A percentile compares a stretch with the other conserved stretches of the same genome.
phyloP scores from a whole-genome alignment of 805 yeast genomes.

The Lachancea kluyveri region DNA sequence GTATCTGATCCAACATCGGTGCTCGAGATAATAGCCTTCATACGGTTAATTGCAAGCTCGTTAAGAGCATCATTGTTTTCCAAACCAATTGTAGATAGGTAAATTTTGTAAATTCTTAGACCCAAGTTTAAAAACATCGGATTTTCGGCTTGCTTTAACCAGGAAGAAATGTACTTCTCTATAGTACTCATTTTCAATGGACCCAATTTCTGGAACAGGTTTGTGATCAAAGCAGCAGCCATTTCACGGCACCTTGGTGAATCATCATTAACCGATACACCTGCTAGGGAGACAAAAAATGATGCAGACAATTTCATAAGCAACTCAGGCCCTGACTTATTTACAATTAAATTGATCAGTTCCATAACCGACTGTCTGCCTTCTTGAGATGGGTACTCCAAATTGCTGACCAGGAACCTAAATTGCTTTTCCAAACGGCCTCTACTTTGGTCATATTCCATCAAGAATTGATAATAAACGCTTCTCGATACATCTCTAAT shows the following conservation, averaged over 20 bases:
- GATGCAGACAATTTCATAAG: conserved; percentile 59
- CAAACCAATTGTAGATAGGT: conserved; percentile 41
- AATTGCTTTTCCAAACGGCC: conserved; percentile 80
- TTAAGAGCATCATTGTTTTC: conserved; percentile 37
- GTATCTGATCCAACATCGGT: conserved; percentile 38
- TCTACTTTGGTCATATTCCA: conserved; percentile 92
- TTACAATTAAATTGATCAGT: conserved; percentile 61
- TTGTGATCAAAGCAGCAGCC: conserved; percentile 58
- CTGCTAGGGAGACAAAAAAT: conserved; percentile 76
- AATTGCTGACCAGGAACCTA: conserved; percentile 69
- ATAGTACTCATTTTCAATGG: conserved; percentile 28
- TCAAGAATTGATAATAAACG: conserved; percentile 74
- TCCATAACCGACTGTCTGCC: conserved; percentile 93
- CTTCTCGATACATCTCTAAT: conserved; percentile 82
- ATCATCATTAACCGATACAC: conserved; percentile 72
- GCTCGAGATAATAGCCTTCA: conserved; percentile 30
- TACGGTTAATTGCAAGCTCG: conserved; percentile 32
- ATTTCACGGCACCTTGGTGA: conserved; percentile 75
- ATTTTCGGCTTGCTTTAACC: conserved; percentile 57
- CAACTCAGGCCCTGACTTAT: conserved; percentile 56
- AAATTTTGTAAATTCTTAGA: conserved; percentile 63
- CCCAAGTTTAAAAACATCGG: conserved; percentile 62
- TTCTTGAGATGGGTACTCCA: conserved; percentile 74
- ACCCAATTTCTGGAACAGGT: conserved; percentile 47
- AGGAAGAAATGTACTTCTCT: conserved; percentile 39